Evolutionary conservation across 2,329 filamentous ascomycete species (phyloP).

Genomic region (Juglanconis sp.): DNA sequence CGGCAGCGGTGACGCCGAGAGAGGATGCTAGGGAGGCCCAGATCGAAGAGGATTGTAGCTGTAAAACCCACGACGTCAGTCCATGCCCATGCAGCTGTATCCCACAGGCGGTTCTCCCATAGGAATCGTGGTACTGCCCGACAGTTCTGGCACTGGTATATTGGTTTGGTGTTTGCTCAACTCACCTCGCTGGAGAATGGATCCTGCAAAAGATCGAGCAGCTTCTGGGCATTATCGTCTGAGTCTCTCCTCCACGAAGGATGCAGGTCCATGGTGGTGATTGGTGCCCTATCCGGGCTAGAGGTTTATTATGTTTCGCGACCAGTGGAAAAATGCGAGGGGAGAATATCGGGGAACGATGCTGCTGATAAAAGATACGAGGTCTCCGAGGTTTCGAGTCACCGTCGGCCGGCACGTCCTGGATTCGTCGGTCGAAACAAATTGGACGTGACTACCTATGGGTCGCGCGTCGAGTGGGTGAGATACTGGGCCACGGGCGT

Average conservation of each 20-base stretch:
- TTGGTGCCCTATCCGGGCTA: conserved; percentile 6
- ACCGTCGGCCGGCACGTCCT: no score
- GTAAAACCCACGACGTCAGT: not conserved
- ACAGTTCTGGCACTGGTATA: no score
- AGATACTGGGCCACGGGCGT: not conserved
- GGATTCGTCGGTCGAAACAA: no score
- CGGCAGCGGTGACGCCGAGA: conserved; percentile 67
- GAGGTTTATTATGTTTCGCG: not conserved
- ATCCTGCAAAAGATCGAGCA: conserved; percentile 46
- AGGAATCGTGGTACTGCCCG: not conserved
- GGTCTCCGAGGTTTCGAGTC: not conserved
- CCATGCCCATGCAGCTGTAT: not conserved
- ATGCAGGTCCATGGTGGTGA: conserved; percentile 17
- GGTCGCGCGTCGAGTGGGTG: no score
- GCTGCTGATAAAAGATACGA: not conserved
- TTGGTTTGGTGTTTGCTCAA: not conserved
- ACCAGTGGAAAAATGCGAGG: not conserved
- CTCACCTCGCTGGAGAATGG: conserved; percentile 49
- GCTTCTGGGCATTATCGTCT: conserved; percentile 36
- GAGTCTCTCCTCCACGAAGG: not conserved
- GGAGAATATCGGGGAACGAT: not conserved
- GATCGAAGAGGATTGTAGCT: conserved; percentile 59
- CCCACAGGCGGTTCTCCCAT: no score
- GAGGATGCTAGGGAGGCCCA: conserved; percentile 79
- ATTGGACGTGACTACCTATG: no score